Base-by-base conservation (phyloP, 345 rosid species). In the Garcia nutans region DNA sequence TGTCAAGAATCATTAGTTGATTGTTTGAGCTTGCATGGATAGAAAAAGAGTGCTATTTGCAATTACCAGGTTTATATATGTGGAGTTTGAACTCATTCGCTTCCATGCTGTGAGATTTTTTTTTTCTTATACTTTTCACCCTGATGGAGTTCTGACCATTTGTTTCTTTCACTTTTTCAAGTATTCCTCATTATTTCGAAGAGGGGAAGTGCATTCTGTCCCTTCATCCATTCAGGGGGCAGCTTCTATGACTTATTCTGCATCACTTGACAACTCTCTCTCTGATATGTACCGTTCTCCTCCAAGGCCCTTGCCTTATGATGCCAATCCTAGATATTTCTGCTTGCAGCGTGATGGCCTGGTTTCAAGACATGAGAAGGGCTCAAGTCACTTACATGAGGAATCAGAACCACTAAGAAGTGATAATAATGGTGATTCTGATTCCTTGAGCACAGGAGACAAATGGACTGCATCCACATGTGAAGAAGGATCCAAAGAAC, bases 251-350 rank as follows among this genome's bases (percentile, higher is more conserved):
- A 83, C 89, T 72, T 80, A 97, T 62, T 69, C 93, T 72, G 79
- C 86, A 28, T 89, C 97, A 6, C 89, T 82, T 52, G 97, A 90
- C 78, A 89, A 89, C 89, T 90, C 96, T 81, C 89, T 95, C 31
- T 87, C 97, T 76, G 96, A 90, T 79, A 92, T 89, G 79, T 91
- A 82, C 74, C 92, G 85, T 54, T 90, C 99, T 84, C 93, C 97
- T 78, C 99, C 99, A 63, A 87, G 96, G 84, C 97, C 99, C 50
- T 74, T 95, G 84, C 99, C 99, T 85, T 96, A 93, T 80, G 98
- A 93, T 77, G 84, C 85, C 20, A 95, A 92, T 79, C 90, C 94
- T 54, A 86, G 92, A 85, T 85, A 75, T 72, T 81, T 84, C 24
- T 78, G 85, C 68, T 79, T 88, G 76, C 89, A 87, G 79, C 89